phyloP scores from a whole-genome alignment of 2,329 filamentous ascomycete genomes.

The Ascochyta viciae-villosae region DNA sequence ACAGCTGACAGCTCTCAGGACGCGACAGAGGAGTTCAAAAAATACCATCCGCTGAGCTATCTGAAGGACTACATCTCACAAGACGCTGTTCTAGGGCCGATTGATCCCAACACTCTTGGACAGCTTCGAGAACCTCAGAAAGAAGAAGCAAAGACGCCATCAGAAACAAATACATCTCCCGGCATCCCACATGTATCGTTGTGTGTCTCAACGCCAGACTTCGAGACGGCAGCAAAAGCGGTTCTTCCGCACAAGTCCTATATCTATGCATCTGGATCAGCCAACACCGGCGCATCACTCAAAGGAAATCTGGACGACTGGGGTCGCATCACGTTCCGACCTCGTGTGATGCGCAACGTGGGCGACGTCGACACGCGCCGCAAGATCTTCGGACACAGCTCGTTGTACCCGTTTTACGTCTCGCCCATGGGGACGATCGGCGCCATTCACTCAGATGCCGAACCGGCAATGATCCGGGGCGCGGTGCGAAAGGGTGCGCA shows the following conservation, averaged over 20 bases:
- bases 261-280: constrained; percentile 44
- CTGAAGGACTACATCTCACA: constrained; percentile 39
- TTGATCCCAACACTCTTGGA: constrained; percentile 43
- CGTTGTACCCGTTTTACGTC: constrained; percentile 49
- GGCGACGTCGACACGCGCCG: constrained; percentile 40
- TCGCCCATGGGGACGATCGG: constrained; percentile 49
- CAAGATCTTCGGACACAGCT: constrained; percentile 45
- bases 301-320: constrained; percentile 44
- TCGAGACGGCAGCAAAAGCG: constrained; percentile 41
- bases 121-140: constrained; percentile 33
- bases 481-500: constrained; percentile 46
- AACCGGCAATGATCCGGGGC: constrained; percentile 46
- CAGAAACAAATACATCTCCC: constrained; percentile 26
- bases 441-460: constrained; percentile 45
- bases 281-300: constrained; percentile 42
- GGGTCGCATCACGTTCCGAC: constrained; percentile 45
- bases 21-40: constrained; percentile 46
- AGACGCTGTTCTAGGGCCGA: constrained; percentile 34
- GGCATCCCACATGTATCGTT: constrained; percentile 40
- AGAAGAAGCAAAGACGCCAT: constrained; percentile 26
- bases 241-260: constrained; percentile 45
- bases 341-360: constrained; percentile 47
- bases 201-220: constrained; percentile 42
- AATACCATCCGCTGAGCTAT: constrained; percentile 44
- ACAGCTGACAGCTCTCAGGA: constrained; percentile 31